Percentiles rank a stretch among this genome's conserved stretches.
Evolutionary conservation across 2,329 filamentous ascomycete species (phyloP).

Genomic region (Xylaria sp.): DNA sequence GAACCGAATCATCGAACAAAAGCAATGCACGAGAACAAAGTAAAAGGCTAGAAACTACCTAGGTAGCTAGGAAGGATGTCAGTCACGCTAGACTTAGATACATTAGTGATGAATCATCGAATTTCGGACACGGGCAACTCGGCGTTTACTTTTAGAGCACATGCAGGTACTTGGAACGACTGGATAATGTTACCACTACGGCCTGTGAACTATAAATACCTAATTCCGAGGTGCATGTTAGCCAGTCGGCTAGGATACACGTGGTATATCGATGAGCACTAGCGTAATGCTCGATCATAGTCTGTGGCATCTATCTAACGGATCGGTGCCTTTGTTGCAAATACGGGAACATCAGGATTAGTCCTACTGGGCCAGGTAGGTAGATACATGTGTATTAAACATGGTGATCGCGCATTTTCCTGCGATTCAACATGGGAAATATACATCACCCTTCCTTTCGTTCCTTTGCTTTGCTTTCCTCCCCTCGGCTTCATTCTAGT

Average conservation of each 20-base stretch:
- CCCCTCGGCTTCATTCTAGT: background rate
- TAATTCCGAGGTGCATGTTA: background rate
- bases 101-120: conserved; percentile 40
- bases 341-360: background rate
- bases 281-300: conserved; percentile 23
- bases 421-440: background rate
- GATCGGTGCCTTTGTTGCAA: conserved; percentile 16
- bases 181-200: conserved; percentile 8
- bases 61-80: too few relatives aligned
- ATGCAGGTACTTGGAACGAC: conserved; percentile 15
- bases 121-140: conserved; percentile 5
- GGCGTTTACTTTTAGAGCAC: background rate
- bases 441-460: background rate
- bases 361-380: background rate
- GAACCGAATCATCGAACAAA: background rate
- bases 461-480: background rate
- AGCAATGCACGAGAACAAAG: background rate
- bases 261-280: conserved; percentile 2
- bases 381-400: background rate
- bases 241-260: background rate
- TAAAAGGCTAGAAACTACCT: background rate
- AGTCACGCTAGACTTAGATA: background rate
- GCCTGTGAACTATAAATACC: background rate
- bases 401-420: background rate
- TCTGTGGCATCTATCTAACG: background rate